Base-by-base conservation (phyloP, 345 rosid genomes). In the Lepidium africanum region DNA sequence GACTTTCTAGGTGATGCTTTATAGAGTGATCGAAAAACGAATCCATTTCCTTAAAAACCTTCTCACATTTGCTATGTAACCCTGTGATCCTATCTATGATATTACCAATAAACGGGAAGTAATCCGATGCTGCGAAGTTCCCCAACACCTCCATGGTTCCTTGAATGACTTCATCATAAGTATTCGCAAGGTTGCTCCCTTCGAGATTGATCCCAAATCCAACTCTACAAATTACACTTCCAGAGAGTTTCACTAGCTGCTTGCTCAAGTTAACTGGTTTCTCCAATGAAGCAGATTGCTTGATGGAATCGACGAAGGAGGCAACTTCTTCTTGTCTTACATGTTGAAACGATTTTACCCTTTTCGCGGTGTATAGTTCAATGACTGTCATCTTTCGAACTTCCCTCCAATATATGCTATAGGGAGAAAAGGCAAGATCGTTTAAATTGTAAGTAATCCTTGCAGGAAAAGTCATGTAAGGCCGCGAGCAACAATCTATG, bases 401-500 rank as follows among this genome's bases (percentile, higher is more conserved):
- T 56, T 74, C 80, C 63, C 77, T 78, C 84, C 78, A 74, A 9
- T 67, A 74, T 6, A 45, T 27, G 51, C 52, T 60, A 27, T 78
- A 81, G 0, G 80, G 77, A 4, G 81, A 17, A 19, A 77, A 78
- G 0, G 47, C 77, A 0, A 83, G 9, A 27, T 83, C 87, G 1
- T 66, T 25, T 15, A 7, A 58, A 16, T 68, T 55, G 65, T 78
- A 78, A 0, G 82, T 6, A 8, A 83, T 9, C 12, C 60, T 76
- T 40, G 76, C 76, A 25, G 51, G 1, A 9, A 71, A 64, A 1
- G 78, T 57, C 49, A 68, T 5, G 0, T 6, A 38, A 16, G 87
- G 89, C n/a, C 86, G 63, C 13, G 63, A 80, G 15, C 79, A 79
- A 40, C 79, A 78, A n/a, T 71, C 80, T 2, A 15, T 10, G 37